Evolutionary conservation across 139 green algal species (phyloP), one percentile per base, ranked within the genome.

Genomic region (Volvox reticuliferus): DNA sequence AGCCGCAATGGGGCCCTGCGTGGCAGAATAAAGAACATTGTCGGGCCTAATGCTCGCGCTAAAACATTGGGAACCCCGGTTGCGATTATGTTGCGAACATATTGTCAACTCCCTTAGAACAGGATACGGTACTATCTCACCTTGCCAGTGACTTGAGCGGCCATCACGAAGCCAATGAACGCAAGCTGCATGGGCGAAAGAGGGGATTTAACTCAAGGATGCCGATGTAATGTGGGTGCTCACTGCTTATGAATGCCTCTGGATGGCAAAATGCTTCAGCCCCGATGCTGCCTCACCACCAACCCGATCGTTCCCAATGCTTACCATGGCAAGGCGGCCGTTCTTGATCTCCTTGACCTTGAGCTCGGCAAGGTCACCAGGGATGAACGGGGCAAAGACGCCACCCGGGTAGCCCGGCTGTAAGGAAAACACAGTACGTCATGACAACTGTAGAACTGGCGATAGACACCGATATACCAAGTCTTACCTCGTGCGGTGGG

Each of bases 301-400:
- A n/a, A n/a, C n/a, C n/a, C n/a, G n/a, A n/a, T n/a, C n/a, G n/a
- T n/a, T n/a, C n/a, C n/a, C n/a, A n/a, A n/a, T 22, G 55, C 78
- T 81, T 0, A 98, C 93, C 96, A 97, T 98, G 87, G 96, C 96
- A 1, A 98, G 95, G 82, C 97, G 96, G 69, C 97, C 97, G 95
- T 99, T 99, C 96, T 99, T 99, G 92, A 99, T 97, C 95, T 99
- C 97, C 96, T 99, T 99, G 17, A 98, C 91, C 95, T 99, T 98
- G 77, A 99, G 94, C 94, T 98, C 95, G 19, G 68, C 79, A 69
- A 98, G 75, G 94, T 94, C 62, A 20, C 96, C 96, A 35, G 96
- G 96, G 20, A 97, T 91, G 82, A 98, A 97, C 63, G 93, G 94
- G 16, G 95, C 93, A 63, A 98, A 96, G 91, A 97, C 92, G 89